These are phyloP conservation scores for Aquilaria sinensis DNA, from an alignment of 345 rosid genomes.

Conservation along the genomic window DNA sequence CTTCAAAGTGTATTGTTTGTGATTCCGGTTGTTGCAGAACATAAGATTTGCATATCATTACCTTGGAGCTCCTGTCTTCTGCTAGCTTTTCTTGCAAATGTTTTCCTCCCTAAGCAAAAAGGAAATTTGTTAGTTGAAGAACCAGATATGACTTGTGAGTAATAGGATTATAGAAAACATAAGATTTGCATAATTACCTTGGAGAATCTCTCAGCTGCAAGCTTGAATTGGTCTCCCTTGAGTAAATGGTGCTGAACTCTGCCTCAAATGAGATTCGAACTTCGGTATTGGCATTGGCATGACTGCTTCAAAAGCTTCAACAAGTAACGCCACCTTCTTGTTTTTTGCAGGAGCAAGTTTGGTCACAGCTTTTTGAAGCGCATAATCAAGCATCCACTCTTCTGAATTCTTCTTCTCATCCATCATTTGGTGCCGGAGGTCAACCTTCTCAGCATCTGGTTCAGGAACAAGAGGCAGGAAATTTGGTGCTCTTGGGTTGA, in stretches of 20 bases:
- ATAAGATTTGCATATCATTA: too few species aligned
- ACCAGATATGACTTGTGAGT: too few species aligned
- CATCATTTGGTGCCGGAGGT: slow-evolving; percentile 64
- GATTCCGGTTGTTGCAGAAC: too few species aligned
- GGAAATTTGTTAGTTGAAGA: not conserved
- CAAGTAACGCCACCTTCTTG: slow-evolving; percentile 85
- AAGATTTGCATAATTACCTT: slow-evolving; percentile 14
- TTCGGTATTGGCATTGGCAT: slow-evolving; percentile 43
- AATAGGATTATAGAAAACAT: not conserved
- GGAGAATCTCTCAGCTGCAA: slow-evolving; percentile 37
- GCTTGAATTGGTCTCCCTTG: slow-evolving; percentile 59
- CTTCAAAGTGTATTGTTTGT: too few species aligned
- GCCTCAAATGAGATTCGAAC: slow-evolving; percentile 27
- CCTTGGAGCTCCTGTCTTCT: too few species aligned
- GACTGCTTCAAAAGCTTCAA: slow-evolving; percentile 89
- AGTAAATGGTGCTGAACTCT: slow-evolving; percentile 34
- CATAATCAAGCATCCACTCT: slow-evolving; percentile 94
- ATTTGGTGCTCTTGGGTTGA: slow-evolving; percentile 83
- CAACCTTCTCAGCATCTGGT: slow-evolving; percentile 63
- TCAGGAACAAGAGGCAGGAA: slow-evolving; percentile 55
- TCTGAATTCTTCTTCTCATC: slow-evolving; percentile 72
- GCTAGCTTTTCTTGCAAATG: not conserved
- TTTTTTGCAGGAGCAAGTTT: slow-evolving; percentile 74
- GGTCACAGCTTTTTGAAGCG: slow-evolving; percentile 68
- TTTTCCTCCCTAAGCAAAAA: slow-evolving; percentile 13